A percentile compares a stretch with the other conserved stretches of the same genome.
phyloP scores from a whole-genome alignment of 2,329 filamentous ascomycete species.

The Trichoderma polysporum region DNA sequence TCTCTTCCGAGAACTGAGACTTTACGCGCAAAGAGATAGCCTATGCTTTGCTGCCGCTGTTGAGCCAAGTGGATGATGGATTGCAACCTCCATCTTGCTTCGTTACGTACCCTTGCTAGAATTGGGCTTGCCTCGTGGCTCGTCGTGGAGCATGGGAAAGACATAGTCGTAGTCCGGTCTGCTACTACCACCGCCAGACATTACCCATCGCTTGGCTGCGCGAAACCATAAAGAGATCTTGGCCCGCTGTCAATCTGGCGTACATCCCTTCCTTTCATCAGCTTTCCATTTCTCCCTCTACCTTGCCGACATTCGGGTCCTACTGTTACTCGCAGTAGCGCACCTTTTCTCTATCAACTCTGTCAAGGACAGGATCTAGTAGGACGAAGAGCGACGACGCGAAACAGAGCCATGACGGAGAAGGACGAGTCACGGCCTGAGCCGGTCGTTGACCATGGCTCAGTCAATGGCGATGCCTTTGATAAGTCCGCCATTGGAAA shows the following conservation, averaged over 20 bases:
- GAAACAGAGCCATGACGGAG: constrained; percentile 5
- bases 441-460: constrained; percentile 18
- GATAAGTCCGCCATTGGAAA: constrained; percentile 25
- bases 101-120: constrained; percentile 2
- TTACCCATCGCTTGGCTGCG: neutral
- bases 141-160: constrained; percentile 4
- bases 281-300: neutral
- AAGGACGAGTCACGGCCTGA: constrained; percentile 17
- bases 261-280: neutral
- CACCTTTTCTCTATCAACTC: neutral
- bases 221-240: constrained; percentile 15
- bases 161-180: neutral
- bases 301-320: neutral
- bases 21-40: neutral
- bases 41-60: neutral
- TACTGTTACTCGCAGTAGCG: neutral
- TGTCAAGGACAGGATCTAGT: neutral
- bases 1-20: neutral
- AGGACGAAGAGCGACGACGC: neutral
- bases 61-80: neutral
- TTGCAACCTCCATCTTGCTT: neutral
- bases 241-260: constrained; percentile 6
- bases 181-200: neutral
- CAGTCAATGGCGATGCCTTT: constrained; percentile 23
- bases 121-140: constrained; percentile 7